phyloP scores from a whole-genome alignment of 192 early-diverging fungal species.

The Mortierella alpina region DNA sequence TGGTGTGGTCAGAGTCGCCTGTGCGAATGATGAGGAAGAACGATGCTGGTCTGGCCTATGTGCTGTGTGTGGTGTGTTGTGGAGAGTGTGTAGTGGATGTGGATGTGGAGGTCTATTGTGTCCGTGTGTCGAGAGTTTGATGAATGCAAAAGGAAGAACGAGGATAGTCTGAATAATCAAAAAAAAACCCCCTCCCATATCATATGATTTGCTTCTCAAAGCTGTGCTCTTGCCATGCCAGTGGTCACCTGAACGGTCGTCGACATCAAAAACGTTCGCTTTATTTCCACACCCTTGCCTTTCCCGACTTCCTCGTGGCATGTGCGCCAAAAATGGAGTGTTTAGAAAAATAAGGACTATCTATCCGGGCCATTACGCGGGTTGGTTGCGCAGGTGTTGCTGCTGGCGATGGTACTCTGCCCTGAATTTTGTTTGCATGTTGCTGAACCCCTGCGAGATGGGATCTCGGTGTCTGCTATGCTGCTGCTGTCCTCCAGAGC shows the following conservation, averaged over 20 bases:
- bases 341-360: background rate
- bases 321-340: too few species aligned
- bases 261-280: too few species aligned
- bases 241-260: too few species aligned
- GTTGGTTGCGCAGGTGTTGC: constrained; percentile 30
- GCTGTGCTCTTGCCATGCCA: too few species aligned
- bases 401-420: constrained; percentile 46
- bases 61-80: background rate
- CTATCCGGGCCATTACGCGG: constrained; percentile 6
- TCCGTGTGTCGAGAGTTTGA: background rate
- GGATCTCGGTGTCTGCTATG: constrained; percentile 29
- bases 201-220: too few species aligned
- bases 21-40: background rate
- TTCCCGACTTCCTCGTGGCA: too few species aligned
- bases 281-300: too few species aligned
- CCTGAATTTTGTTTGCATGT: constrained; percentile 28
- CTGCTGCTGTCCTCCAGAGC: background rate
- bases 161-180: background rate
- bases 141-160: background rate
- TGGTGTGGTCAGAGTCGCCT: background rate
- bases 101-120: background rate
- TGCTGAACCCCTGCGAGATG: constrained; percentile 20
- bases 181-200: background rate
- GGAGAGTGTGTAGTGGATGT: background rate
- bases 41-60: background rate